phyloP scores from a whole-genome alignment of 1,284 basidiomycete species.

The Rhodotorula sp. region DNA sequence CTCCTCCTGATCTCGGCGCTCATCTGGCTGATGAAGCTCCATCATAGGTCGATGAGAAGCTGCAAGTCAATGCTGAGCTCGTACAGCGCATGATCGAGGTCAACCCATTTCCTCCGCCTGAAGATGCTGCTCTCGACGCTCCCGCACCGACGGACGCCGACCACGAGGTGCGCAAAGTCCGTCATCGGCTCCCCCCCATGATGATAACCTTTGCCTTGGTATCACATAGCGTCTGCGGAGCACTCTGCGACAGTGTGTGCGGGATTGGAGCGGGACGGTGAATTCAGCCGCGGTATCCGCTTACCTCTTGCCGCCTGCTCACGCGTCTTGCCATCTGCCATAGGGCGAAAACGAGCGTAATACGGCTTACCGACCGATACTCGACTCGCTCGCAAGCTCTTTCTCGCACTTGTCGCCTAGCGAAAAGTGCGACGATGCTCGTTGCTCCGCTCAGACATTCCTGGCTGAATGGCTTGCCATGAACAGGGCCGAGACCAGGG shows the following conservation, averaged over 20 bases:
- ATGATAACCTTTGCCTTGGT: slow-evolving; percentile 47
- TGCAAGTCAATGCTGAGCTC: slow-evolving; percentile 21
- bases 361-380: slow-evolving; percentile 73
- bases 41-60: slow-evolving; percentile 21
- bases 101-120: slow-evolving; percentile 31
- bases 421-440: slow-evolving; percentile 54
- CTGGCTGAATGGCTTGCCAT: background rate
- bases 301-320: background rate
- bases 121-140: slow-evolving; percentile 23
- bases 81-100: slow-evolving; percentile 17
- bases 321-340: accelerated
- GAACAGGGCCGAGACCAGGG: slow-evolving; percentile 60
- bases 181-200: too few relatives aligned
- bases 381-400: slow-evolving; percentile 66
- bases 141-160: slow-evolving; percentile 34
- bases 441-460: background rate
- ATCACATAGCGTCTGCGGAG: slow-evolving; percentile 83
- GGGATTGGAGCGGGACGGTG: slow-evolving; percentile 84
- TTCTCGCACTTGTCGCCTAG: slow-evolving; percentile 60
- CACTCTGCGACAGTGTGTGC: slow-evolving; percentile 83
- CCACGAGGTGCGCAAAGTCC: slow-evolving; percentile 26
- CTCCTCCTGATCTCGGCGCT: too few relatives aligned
- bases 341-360: slow-evolving; percentile 75
- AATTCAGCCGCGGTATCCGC: slow-evolving; percentile 11
- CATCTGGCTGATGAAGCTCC: background rate